These are phyloP conservation scores for Fusarium sp. DNA, from an alignment of 2,329 filamentous ascomycete species.

Conservation along the genomic window DNA sequence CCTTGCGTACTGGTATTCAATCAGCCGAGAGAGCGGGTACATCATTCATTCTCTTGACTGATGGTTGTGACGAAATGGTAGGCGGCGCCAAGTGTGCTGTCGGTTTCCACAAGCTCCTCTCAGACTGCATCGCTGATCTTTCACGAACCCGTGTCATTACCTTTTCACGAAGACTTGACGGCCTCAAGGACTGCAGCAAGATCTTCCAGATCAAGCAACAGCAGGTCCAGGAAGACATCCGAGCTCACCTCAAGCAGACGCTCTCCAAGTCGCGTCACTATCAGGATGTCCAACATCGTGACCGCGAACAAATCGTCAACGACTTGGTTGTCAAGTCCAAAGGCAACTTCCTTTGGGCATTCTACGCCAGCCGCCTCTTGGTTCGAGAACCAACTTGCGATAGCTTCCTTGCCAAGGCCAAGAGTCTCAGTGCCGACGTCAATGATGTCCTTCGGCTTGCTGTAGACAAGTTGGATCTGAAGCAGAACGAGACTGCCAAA, in stretches of 20 bases:
- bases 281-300: constrained; percentile 42
- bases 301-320: constrained; percentile 48
- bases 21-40: constrained; percentile 47
- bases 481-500: constrained; percentile 32
- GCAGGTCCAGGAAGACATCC: constrained; percentile 52
- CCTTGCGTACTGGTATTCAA: constrained; percentile 51
- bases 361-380: constrained; percentile 50
- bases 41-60: constrained; percentile 52
- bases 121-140: constrained; percentile 47
- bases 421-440: constrained; percentile 29
- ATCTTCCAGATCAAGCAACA: constrained; percentile 51
- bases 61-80: constrained; percentile 54
- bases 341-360: constrained; percentile 56
- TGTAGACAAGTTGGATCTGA: constrained; percentile 25
- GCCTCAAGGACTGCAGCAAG: constrained; percentile 47
- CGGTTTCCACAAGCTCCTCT: constrained; percentile 51
- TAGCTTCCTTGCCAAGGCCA: constrained; percentile 5
- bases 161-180: constrained; percentile 52
- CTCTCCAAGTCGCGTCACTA: constrained; percentile 34
- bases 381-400: constrained; percentile 42
- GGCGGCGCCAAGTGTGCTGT: constrained; percentile 44
- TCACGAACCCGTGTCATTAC: constrained; percentile 50
- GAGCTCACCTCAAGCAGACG: constrained; percentile 38
- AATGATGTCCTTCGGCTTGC: constrained; percentile 25
- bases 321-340: constrained; percentile 51